Evolutionary conservation across 176 grass and related monocot species (phyloP), one percentile per base, ranked within the genome.

Genomic region (Triticum aestivum): DNA sequence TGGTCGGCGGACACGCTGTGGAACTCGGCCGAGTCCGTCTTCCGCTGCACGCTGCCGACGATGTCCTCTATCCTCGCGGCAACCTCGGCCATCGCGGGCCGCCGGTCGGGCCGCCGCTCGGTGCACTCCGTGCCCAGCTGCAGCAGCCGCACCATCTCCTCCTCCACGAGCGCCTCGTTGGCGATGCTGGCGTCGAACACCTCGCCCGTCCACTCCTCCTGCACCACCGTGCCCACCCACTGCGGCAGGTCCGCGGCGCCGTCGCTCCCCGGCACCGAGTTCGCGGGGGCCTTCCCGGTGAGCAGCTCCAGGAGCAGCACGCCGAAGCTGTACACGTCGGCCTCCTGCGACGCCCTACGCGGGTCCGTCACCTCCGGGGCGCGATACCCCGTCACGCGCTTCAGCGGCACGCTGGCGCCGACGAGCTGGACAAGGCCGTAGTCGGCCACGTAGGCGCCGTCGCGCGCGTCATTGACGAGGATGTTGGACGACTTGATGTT

Each of bases 401-500:
- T 91, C 4, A 86, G 69, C 8, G 84, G 82, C 70, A 86, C 66
- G 82, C 29, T 38, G 41, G 81, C 49, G 11, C 32, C 74, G 21
- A 84, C 66, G 5, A 95, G 89, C 70, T 86, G 82, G 5, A 86
- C 68, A 3, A 95, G 24, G 78, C 96, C 93, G 82, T 92, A 66
- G 82, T 98, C 91, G 2, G 93, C 87, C 6, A 98, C 69, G 73
- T 71, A 73, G 3, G 93, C 86, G 23, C 82, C 62, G 44, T 83
- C 47, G 34, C 58, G 89, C 51, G 78, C 21, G 13, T 41, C 75
- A 9, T 38, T 59, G 11, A 98, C 89, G 3, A 98, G 84, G 6
- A 98, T 66, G 68, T 95, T 98, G 3, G 96, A 88, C 2, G 96
- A 94, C 77, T 98, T 98, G 86, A 98, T 88, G 86, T 98, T 98